Evolutionary conservation across 2,329 filamentous ascomycete species (phyloP).

Genomic region (Epichloe hybrida): DNA sequence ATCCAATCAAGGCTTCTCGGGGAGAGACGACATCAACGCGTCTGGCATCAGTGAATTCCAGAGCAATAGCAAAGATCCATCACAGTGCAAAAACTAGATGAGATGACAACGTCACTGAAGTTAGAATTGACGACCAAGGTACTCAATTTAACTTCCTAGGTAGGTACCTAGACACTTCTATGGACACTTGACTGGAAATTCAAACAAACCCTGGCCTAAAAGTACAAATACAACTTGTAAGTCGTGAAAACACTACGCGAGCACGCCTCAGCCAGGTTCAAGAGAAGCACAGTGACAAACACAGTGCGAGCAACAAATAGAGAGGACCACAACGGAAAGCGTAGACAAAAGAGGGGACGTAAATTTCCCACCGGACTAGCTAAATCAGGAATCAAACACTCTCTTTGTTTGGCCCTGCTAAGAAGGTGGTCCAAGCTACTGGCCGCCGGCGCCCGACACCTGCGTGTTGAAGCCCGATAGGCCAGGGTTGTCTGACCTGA

Average conservation of each 20-base stretch:
- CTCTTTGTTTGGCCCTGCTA: not conserved
- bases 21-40: too few relatives aligned
- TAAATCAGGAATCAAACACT: not conserved
- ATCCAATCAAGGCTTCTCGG: too few relatives aligned
- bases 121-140: too few relatives aligned
- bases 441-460: constrained; percentile 3
- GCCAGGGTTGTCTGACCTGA: not conserved
- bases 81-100: too few relatives aligned
- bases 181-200: too few relatives aligned
- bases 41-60: too few relatives aligned
- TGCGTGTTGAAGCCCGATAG: constrained; percentile 4
- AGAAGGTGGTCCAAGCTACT: not conserved
- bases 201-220: not conserved
- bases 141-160: not conserved
- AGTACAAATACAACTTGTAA: not conserved
- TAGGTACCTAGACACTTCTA: not conserved
- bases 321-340: not conserved
- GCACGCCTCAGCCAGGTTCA: too few relatives aligned
- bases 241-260: not conserved
- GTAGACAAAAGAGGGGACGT: not conserved
- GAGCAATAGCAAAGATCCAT: too few relatives aligned
- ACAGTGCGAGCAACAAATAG: not conserved
- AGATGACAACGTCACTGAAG: too few relatives aligned
- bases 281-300: not conserved
- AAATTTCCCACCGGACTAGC: too few relatives aligned